These are phyloP conservation scores for Cutaneotrichosporon mucoides DNA, from an alignment of 1,284 basidiomycete species.

Conservation along the genomic window DNA sequence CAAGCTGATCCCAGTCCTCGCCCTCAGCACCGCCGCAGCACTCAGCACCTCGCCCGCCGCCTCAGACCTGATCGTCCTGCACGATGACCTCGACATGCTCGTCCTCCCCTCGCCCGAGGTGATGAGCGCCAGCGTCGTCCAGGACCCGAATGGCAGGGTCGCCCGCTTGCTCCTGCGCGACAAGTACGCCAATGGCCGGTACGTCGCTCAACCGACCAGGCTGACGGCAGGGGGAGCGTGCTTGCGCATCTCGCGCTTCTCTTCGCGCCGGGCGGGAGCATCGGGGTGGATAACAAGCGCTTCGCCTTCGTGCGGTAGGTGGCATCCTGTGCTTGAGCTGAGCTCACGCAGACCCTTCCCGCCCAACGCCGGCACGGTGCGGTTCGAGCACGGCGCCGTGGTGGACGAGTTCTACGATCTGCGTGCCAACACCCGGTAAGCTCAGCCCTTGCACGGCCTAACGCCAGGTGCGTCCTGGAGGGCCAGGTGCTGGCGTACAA, in stretches of 20 bases:
- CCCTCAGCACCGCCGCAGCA: neutral
- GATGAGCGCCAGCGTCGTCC: neutral
- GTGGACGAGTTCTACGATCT: constrained; percentile 12
- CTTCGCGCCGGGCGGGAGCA: constrained; percentile 6
- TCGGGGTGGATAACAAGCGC: constrained; percentile 13
- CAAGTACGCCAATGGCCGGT: constrained; percentile 13
- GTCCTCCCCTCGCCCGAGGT: neutral
- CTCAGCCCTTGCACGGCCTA: neutral
- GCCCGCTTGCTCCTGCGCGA: constrained; percentile 10
- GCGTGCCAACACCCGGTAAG: constrained; percentile 11
- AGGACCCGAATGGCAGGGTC: constrained; percentile 4
- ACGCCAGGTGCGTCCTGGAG: constrained; percentile 12
- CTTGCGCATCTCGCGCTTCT: constrained; percentile 10
- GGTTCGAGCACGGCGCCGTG: constrained; percentile 8
- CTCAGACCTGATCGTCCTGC: constrained; percentile 4
- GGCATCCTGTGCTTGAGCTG: too few species aligned
- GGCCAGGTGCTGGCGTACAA: constrained; percentile 1
- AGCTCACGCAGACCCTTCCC: constrained; percentile 7
- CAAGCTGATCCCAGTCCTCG: constrained; percentile 4
- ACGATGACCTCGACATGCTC: constrained; percentile 7
- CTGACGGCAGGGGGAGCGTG: constrained; percentile 10
- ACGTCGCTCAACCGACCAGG: neutral
- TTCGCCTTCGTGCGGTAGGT: constrained; percentile 9
- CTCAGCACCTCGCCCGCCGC: neutral
- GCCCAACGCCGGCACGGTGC: constrained; percentile 5